These are phyloP conservation scores for Proliferodiscus dingleyae DNA, from an alignment of 2,329 filamentous ascomycete species.

Conservation along the genomic window DNA sequence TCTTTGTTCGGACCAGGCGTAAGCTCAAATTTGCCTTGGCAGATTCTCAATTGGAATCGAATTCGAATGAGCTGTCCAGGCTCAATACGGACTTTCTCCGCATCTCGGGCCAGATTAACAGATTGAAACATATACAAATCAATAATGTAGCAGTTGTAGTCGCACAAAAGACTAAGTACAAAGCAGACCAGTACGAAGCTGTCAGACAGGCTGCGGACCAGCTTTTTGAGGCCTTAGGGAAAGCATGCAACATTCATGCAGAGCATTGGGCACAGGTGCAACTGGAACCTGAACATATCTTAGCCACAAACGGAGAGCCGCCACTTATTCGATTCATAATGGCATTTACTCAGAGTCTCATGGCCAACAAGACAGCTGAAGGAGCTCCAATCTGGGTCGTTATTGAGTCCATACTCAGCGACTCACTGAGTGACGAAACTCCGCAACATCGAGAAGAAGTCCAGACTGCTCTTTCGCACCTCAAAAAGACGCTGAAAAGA, in stretches of 20 bases:
- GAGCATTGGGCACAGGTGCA: constrained; percentile 1
- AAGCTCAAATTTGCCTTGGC: constrained; percentile 2
- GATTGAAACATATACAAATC: background rate
- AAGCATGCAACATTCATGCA: background rate
- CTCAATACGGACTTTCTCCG: background rate
- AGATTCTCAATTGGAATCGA: background rate
- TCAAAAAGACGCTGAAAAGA: constrained; percentile 1
- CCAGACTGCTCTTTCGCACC: background rate
- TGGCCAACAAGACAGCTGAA: background rate
- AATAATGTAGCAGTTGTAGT: background rate
- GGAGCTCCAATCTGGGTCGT: background rate
- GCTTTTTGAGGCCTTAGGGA: constrained; percentile 1
- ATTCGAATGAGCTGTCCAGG: background rate
- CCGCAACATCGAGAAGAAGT: background rate
- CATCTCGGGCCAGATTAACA: background rate
- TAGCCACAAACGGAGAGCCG: background rate
- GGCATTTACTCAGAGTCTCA: constrained; percentile 2
- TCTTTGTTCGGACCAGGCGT: background rate
- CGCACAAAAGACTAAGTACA: background rate
- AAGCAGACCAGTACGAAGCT: background rate
- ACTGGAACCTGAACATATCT: background rate
- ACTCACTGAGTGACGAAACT: background rate
- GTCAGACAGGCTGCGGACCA: background rate
- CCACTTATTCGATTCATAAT: constrained; percentile 2
- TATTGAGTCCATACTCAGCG: constrained; percentile 1